These are phyloP conservation scores for Cryphonectria parasitica DNA, from an alignment of 2,329 filamentous ascomycete genomes.

Conservation along the genomic window DNA sequence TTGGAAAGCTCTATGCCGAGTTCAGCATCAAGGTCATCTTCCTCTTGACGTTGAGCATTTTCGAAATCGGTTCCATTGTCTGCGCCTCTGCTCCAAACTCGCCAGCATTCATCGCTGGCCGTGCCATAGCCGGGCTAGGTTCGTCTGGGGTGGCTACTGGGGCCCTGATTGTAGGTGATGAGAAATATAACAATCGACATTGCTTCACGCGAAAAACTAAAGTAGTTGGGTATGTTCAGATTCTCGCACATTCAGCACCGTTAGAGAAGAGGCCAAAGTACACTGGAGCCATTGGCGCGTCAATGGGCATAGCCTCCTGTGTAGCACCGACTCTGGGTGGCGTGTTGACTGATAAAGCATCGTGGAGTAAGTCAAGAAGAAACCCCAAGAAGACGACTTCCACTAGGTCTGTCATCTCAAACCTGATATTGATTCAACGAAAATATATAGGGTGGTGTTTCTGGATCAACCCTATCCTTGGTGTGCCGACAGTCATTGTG, in stretches of 20 bases:
- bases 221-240: background rate
- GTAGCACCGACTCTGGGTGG: background rate
- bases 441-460: constrained; percentile 10
- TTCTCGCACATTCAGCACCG: background rate
- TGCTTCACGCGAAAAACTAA: background rate
- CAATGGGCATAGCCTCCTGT: background rate
- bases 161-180: background rate
- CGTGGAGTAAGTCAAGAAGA: background rate
- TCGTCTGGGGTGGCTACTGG: background rate
- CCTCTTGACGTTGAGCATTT: background rate
- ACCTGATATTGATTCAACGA: background rate
- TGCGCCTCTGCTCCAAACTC: constrained; percentile 13
- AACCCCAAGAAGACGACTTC: background rate
- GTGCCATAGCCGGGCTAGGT: constrained; percentile 11
- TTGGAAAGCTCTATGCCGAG: constrained; percentile 4
- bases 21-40: background rate
- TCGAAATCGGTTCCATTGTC: constrained; percentile 7
- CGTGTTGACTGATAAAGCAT: constrained; percentile 8
- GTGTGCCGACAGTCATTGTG: background rate
- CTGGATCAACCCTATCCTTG: constrained; percentile 9
- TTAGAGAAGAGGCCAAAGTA: constrained; percentile 11
- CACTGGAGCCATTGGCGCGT: constrained; percentile 4
- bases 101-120: background rate
- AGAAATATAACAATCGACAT: background rate
- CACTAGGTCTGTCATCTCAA: background rate